Percentiles rank a stretch among this genome's conserved stretches.
phyloP scores from a whole-genome alignment of 306 rosid genomes.

The Medicago arabica region DNA sequence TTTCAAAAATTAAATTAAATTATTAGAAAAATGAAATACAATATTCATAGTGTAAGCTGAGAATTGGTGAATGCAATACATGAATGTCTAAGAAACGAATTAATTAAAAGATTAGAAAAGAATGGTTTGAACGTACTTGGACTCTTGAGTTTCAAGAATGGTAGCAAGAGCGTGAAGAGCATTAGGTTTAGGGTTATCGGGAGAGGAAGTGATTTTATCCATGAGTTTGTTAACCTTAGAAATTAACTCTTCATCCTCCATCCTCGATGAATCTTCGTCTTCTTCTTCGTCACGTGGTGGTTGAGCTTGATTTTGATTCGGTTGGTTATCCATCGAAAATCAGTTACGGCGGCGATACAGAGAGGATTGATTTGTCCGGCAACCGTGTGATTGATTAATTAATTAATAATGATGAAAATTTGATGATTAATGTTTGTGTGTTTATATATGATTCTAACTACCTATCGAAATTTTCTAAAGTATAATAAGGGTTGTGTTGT shows the following conservation, averaged over 20 bases:
- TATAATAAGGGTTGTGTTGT: too few relatives aligned
- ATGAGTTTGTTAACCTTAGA: conserved; percentile 77
- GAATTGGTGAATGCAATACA: neutral
- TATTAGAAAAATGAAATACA: neutral
- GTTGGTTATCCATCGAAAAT: conserved; percentile 44
- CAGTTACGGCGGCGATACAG: neutral
- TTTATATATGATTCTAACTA: too few relatives aligned
- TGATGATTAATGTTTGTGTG: too few relatives aligned
- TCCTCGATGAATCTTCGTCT: conserved; percentile 52
- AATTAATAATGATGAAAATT: too few relatives aligned
- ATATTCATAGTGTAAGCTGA: neutral
- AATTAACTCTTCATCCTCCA: conserved; percentile 79
- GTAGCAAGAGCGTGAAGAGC: conserved; percentile 89
- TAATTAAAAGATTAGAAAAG: neutral
- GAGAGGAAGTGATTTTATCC: conserved; percentile 75
- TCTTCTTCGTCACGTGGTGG: conserved; percentile 63
- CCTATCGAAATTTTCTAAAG: too few relatives aligned
- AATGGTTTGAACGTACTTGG: conserved; percentile 49
- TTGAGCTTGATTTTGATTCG: conserved; percentile 35
- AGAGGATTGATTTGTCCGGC: neutral
- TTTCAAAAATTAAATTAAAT: conserved; percentile 24
- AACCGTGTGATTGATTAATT: too few relatives aligned
- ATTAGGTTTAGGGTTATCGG: conserved; percentile 77
- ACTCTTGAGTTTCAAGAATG: conserved; percentile 80
- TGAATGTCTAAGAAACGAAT: neutral